Evolutionary conservation across 257 asterid genomes (phyloP).

Genomic region (Solanum chaucha): DNA sequence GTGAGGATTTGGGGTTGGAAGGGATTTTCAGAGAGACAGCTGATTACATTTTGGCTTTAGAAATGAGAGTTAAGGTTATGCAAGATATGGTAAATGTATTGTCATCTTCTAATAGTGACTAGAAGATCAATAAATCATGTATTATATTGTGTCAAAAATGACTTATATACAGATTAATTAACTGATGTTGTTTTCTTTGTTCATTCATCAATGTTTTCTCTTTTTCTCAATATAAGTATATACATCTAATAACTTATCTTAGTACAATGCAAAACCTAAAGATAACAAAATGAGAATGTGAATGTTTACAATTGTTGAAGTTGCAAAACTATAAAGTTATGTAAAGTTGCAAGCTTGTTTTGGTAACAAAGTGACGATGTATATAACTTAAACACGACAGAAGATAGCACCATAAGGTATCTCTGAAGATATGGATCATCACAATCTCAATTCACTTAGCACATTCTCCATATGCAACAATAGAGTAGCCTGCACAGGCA

Average conservation of each 20-base stretch:
- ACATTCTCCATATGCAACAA: background rate
- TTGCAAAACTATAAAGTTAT: background rate
- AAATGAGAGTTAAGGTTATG: slow-evolving; percentile 47
- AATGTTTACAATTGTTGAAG: background rate
- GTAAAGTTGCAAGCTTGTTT: background rate
- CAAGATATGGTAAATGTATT: slow-evolving; percentile 36
- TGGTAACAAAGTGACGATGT: background rate
- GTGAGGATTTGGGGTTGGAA: slow-evolving; percentile 35
- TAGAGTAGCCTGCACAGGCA: background rate
- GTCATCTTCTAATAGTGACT: slow-evolving; percentile 5
- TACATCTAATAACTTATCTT: background rate
- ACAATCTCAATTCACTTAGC: background rate
- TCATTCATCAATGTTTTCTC: background rate
- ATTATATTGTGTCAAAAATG: background rate
- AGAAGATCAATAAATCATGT: background rate
- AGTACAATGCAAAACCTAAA: background rate
- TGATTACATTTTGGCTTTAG: slow-evolving; percentile 45
- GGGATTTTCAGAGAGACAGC: slow-evolving; percentile 46
- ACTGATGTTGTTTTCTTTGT: background rate
- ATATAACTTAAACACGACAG: background rate
- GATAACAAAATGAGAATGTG: background rate
- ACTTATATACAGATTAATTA: background rate
- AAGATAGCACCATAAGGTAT: background rate
- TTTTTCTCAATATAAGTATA: background rate
- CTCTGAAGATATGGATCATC: background rate